These are phyloP conservation scores for Vitis hybrid DNA, from an alignment of 177 flowering plant genomes.

Conservation along the genomic window DNA sequence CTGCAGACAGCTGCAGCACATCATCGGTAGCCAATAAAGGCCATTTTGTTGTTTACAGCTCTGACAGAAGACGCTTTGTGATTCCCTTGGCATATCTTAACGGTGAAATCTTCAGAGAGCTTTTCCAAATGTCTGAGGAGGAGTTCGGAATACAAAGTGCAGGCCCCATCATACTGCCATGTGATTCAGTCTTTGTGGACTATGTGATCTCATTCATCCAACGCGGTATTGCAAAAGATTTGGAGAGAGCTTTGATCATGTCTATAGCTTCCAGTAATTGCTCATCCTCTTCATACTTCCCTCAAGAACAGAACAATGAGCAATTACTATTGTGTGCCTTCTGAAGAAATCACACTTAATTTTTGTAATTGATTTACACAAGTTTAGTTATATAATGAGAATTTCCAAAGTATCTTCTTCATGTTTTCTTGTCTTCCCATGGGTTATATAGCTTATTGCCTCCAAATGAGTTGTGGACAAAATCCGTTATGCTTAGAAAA, in stretches of 20 bases:
- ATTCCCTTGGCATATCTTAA: background rate
- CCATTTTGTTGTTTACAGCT: constrained; percentile 20
- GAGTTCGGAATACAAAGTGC: constrained; percentile 4
- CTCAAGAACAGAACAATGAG: background rate
- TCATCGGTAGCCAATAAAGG: constrained; percentile 20
- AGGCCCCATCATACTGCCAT: constrained; percentile 6
- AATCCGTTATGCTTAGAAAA: fast-evolving
- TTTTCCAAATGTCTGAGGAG: constrained; percentile 3
- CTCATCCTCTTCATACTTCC: background rate
- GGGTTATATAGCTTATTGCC: too few relatives aligned
- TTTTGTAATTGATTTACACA: too few relatives aligned
- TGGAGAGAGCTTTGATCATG: background rate
- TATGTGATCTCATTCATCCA: background rate
- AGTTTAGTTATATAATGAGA: too few relatives aligned
- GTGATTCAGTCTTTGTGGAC: background rate
- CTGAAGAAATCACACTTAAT: too few relatives aligned
- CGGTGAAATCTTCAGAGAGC: background rate
- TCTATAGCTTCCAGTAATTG: background rate
- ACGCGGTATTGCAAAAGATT: background rate
- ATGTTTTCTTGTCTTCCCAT: too few relatives aligned
- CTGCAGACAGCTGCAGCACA: background rate
- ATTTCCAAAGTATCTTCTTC: too few relatives aligned
- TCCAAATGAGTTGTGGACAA: too few relatives aligned
- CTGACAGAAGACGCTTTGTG: background rate
- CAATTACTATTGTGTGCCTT: too few relatives aligned